Base-by-base conservation (phyloP, 345 rosid species). In the Nasturtium officinale region DNA sequence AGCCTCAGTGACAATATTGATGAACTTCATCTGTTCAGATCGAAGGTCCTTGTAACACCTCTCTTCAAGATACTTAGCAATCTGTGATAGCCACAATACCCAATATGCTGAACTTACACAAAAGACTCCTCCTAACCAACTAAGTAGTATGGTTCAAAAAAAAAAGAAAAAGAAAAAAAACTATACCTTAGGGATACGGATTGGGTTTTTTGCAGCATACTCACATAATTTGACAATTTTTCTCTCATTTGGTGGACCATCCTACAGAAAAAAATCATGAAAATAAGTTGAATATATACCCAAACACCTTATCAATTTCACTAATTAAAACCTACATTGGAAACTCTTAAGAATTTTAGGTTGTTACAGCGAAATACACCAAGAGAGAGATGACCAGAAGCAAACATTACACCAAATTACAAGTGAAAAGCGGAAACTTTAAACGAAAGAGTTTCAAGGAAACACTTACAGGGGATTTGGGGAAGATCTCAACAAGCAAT, bases 21-120 rank as follows among this genome's bases (percentile, higher is more conserved):
- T 77, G 80, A 84, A 80, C 76, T 86, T 88, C 76, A 82, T 64
- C 48, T 95, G 96, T 67, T 78, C 89, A 13, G 79, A 76, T 59
- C 92, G 88, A 77, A 95, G 83, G 72, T 95, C 97, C 86, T 87
- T 95, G 82, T 66, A 85, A 81, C 92, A 91, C 77, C 93, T 83
- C 72, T 95, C 98, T 84, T 95, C 99, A 21, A 95, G 99, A 82
- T 80, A 87, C 52, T 87, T 87, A 11, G 89, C 96, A 80, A 95
- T 95, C 99, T 95, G 76, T 48, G 28, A 62, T 61, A 73, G 61
- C 16, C 37, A 67, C 29, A 37, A 77, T n/a, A 60, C 64, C 65
- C 58, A 75, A 45, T 10, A 9, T 4, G 32, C 60, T 37, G 7
- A 61, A 50, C 26, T 76, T 26, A 40, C 10, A 11, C 50, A 52